Evolutionary conservation across 306 rosid species (phyloP).

Genomic region (Carpinus viminea): DNA sequence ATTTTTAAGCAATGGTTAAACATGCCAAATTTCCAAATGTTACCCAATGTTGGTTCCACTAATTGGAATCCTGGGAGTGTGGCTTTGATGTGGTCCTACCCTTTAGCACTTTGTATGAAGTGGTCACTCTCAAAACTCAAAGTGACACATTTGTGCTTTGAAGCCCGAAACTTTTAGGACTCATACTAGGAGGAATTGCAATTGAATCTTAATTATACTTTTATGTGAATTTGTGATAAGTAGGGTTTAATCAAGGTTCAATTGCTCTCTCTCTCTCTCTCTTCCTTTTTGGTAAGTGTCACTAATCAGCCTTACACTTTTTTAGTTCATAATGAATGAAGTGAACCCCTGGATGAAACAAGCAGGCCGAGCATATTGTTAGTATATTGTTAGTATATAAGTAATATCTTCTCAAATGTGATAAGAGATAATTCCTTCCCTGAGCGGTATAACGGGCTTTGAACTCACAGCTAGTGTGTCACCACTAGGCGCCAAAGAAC

Average conservation of each 20-base stretch:
- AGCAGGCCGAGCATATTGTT: no score
- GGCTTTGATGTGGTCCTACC: background rate
- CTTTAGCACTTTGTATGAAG: background rate
- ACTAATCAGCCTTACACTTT: no score
- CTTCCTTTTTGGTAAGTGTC: no score
- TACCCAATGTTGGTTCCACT: background rate
- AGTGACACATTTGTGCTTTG: background rate
- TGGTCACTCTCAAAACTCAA: background rate
- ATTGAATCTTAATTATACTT: background rate
- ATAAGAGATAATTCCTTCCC: background rate
- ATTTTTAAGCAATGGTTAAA: background rate
- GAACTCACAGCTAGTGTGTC: background rate
- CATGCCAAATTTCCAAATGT: background rate
- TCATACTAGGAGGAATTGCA: background rate
- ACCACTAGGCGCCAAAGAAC: background rate
- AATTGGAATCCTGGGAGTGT: background rate
- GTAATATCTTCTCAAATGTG: background rate
- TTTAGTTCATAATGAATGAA: no score
- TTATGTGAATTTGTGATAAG: background rate
- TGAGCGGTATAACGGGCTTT: background rate
- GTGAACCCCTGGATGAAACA: no score
- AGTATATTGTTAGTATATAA: background rate
- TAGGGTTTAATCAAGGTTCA: background rate
- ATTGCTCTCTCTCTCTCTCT: background rate
- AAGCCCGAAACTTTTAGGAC: background rate